These are phyloP conservation scores for Heliamphora pulchella DNA, from an alignment of 179 eudicot genomes.

Conservation along the genomic window DNA sequence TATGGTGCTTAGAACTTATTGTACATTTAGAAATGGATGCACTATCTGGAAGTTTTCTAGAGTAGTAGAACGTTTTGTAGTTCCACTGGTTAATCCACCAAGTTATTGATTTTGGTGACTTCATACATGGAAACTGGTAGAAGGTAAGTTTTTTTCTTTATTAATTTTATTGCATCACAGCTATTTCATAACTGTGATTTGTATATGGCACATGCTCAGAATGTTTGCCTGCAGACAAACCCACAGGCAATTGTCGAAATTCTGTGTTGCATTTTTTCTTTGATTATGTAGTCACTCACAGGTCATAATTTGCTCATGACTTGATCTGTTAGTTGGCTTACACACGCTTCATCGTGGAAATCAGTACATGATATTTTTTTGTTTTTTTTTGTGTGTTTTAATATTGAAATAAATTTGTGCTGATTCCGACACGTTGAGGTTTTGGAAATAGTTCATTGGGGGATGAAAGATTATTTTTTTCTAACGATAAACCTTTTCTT, in stretches of 20 bases:
- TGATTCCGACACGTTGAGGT: background rate
- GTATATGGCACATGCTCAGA: background rate
- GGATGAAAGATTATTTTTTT: background rate
- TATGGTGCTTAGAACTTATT: background rate
- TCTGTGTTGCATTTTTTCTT: background rate
- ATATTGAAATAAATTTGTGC: background rate
- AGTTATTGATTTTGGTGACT: background rate
- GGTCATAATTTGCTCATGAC: background rate
- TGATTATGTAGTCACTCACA: background rate
- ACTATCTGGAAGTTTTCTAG: background rate
- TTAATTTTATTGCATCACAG: slow-evolving; percentile 5
- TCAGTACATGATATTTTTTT: background rate
- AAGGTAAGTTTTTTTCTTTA: background rate
- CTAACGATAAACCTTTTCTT: background rate
- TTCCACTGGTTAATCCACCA: background rate
- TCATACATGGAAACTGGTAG: background rate
- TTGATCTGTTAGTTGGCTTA: background rate
- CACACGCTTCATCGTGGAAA: background rate
- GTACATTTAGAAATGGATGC: background rate
- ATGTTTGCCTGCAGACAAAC: background rate
- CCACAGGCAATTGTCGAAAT: background rate
- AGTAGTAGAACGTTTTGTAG: background rate
- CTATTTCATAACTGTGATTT: background rate
- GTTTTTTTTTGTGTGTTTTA: background rate
- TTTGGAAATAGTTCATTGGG: background rate